phyloP scores from a whole-genome alignment of 139 green algal species.

The Tetradesmus lagerheimii region DNA sequence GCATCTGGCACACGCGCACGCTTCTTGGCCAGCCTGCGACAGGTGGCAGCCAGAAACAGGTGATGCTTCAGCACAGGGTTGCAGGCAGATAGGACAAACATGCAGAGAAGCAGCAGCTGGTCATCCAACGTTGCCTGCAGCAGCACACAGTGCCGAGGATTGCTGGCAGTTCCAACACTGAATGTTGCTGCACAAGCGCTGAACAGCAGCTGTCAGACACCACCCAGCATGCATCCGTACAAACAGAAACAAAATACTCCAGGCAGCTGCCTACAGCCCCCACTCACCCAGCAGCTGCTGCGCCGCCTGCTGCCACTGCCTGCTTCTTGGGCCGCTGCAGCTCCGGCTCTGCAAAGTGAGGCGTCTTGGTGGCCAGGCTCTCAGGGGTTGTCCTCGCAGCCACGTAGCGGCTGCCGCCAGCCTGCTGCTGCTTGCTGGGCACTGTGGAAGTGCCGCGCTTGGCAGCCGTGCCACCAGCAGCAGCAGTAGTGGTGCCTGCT shows the following conservation, averaged over 20 bases:
- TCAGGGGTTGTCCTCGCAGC: neutral
- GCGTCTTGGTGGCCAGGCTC: neutral
- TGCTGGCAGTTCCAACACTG: too few species aligned
- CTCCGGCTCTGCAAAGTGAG: neutral
- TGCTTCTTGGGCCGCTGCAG: constrained; percentile 1
- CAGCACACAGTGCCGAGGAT: too few species aligned
- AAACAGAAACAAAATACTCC: too few species aligned
- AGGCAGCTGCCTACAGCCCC: too few species aligned
- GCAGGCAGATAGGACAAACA: too few species aligned
- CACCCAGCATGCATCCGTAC: neutral
- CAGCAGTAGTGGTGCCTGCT: neutral
- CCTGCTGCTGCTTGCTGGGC: neutral
- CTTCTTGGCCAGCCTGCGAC: neutral
- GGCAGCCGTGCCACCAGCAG: neutral
- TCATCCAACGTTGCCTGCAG: too few species aligned
- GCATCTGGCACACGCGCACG: too few species aligned
- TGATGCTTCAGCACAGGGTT: too few species aligned
- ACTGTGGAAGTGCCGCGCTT: neutral
- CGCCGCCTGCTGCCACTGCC: neutral
- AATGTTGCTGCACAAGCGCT: too few species aligned
- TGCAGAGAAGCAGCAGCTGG: too few species aligned
- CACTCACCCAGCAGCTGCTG: neutral
- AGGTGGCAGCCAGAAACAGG: neutral
- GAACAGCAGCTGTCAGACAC: neutral
- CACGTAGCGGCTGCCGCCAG: neutral